Base-by-base conservation (phyloP, 179 eudicot species). In the Pouteria campechiana region DNA sequence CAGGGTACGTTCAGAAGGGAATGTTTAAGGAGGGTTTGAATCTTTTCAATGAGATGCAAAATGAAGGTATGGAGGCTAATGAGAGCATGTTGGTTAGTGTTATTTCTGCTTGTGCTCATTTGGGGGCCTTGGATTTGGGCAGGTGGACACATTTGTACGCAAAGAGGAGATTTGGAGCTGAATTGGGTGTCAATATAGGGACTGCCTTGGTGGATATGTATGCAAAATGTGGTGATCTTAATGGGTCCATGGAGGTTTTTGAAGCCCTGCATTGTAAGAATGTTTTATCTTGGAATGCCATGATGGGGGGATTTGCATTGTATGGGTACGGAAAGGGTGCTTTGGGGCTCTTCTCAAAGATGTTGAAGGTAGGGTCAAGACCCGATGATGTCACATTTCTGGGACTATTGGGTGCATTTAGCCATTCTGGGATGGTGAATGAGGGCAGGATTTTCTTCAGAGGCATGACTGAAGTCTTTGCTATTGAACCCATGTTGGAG, bases 351-450 rank as follows among this genome's bases (percentile, higher is more conserved):
- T 73, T 67, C 47, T 46, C 48, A 2, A 54, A 45, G 19, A 70
- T 75, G 63, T 25, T 53, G 42, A 48, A 27, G 36, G 37, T 13
- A 15, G 67, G 54, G 28, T 43, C 70, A 3, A 35, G 27, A 7
- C 79, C 83, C 5, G 79, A 76, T 45, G 52, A 53, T 12, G 37
- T 69, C 32, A 60, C 60, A 10, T 69, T 76, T 25, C 52, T 77
- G 3, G 65, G 76, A 15, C 55, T 69, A n/a, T 36, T 77, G 18
- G 67, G 64, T 25, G 72, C 80, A 4, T 73, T 74, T 52, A 65
- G 74, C 46, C 83, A 75, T 49, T 42, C 78, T n/a, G 82, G 78
- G 29, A 57, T 72, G 28, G 64, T 75, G 41, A 60, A 68, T 8
- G 34, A 50, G 44, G 63, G 63, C 19, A 29, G 39, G 22, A 17